These are phyloP conservation scores for Wickerhamomyces sp. DNA, from an alignment of 1,139 yeast species.

Conservation along the genomic window DNA sequence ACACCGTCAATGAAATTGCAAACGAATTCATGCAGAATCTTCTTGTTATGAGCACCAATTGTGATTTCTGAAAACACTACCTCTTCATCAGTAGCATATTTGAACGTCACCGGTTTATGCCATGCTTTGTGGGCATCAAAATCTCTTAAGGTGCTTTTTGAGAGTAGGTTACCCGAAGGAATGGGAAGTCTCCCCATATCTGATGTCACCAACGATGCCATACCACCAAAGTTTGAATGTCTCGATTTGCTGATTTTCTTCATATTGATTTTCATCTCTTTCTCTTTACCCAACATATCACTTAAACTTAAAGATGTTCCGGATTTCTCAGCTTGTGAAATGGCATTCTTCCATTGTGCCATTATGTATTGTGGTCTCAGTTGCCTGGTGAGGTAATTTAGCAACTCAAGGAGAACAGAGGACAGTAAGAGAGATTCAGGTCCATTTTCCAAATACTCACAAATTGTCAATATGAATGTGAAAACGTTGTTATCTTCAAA, in stretches of 20 bases:
- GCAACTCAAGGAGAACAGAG: conserved; percentile 61
- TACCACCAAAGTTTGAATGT: conserved; percentile 89
- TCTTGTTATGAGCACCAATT: conserved; percentile 32
- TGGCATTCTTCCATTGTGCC: conserved; percentile 1
- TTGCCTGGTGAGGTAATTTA: conserved; percentile 59
- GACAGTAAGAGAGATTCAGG: conserved; percentile 61
- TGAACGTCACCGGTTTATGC: conserved; percentile 42
- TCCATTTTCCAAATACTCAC: conserved; percentile 59
- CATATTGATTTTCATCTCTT: conserved; percentile 43
- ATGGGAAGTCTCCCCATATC: conserved; percentile 58
- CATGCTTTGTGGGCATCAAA: conserved; percentile 67
- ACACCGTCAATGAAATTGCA: conserved; percentile 66
- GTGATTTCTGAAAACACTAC: conserved; percentile 27
- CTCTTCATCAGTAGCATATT: conserved; percentile 42
- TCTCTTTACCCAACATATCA: conserved; percentile 55
- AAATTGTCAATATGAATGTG: conserved; percentile 61
- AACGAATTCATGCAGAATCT: conserved; percentile 40
- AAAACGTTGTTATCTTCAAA: conserved; percentile 69
- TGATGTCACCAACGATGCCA: conserved; percentile 61
- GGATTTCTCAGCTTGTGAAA: not conserved
- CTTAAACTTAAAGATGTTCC: conserved; percentile 33
- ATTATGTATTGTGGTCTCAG: conserved; percentile 34
- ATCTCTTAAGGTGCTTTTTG: conserved; percentile 45
- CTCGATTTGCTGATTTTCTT: conserved; percentile 58
- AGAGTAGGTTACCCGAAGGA: conserved; percentile 65